Conservation (phyloP, 192 early-diverging fungal species). For the Coemansia sp. region DNA sequence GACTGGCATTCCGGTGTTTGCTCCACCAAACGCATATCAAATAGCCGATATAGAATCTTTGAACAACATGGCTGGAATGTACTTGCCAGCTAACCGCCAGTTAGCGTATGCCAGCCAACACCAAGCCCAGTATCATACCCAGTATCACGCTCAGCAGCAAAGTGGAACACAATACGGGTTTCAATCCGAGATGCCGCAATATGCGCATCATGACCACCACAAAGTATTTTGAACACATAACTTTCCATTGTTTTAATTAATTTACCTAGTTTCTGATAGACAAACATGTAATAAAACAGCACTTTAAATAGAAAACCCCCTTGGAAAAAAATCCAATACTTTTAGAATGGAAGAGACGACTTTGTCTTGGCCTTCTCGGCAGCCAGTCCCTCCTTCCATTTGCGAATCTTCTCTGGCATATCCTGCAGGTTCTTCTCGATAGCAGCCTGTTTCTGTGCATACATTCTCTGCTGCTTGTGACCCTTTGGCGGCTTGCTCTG, state of each 20-base stretch:
- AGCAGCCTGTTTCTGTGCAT: conserved; percentile 36
- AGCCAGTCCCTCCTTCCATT: conserved; percentile 53
- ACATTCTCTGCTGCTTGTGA: conserved; percentile 52
- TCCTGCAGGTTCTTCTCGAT: conserved; percentile 52
- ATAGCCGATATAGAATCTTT: conserved; percentile 1
- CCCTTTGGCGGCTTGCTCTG: conserved; percentile 55
- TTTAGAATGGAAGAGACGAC: conserved; percentile 52
- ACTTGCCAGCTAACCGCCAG: background rate
- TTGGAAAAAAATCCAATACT: too few relatives aligned
- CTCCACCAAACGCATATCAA: background rate
- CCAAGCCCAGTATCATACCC: background rate
- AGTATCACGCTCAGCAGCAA: background rate
- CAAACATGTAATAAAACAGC: background rate
- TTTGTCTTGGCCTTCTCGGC: conserved; percentile 48
- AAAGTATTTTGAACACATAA: conserved; percentile 14
- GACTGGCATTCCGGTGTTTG: background rate
- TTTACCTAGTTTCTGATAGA: too few relatives aligned
- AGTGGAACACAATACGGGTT: conserved; percentile 6
- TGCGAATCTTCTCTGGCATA: conserved; percentile 54
- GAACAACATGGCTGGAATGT: conserved; percentile 7
- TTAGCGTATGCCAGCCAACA: background rate
- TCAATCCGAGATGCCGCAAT: conserved; percentile 1
- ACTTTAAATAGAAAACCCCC: too few relatives aligned
- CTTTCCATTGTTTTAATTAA: background rate
- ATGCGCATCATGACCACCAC: conserved; percentile 6